Evolutionary conservation across 495 filamentous ascomycete species (phyloP).

Genomic region (Podospora fimiseda): DNA sequence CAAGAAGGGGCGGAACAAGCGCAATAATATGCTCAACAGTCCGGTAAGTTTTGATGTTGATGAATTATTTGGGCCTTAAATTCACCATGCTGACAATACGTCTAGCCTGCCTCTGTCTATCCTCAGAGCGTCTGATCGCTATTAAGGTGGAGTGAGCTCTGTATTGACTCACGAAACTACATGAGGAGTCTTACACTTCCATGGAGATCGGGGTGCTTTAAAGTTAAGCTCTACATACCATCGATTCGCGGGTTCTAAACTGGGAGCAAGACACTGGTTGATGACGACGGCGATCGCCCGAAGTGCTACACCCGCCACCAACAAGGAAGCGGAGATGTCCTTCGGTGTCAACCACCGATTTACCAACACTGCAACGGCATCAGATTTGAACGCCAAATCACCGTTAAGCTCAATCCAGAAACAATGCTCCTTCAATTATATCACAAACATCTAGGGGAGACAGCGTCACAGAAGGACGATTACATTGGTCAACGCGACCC

Average conservation of each 20-base stretch:
- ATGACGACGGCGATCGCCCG: not conserved
- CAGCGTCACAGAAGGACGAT: not conserved
- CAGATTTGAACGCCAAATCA: no score
- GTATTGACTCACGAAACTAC: not conserved
- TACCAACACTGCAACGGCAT: no score
- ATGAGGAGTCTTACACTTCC: not conserved
- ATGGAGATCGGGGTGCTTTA: not conserved
- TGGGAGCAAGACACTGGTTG: not conserved
- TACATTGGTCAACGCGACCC: not conserved
- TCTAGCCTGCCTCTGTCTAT: conserved; percentile 39
- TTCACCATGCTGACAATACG: conserved; percentile 13
- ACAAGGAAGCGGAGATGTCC: no score
- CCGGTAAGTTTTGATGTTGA: conserved; percentile 56
- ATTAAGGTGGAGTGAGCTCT: not conserved
- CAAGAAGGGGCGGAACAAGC: conserved; percentile 91
- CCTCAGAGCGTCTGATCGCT: conserved; percentile 46
- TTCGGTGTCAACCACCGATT: no score
- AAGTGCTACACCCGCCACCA: not conserved
- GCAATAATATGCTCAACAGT: conserved; percentile 85
- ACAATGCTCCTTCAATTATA: not conserved
- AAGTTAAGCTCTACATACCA: not conserved
- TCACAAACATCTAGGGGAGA: not conserved
- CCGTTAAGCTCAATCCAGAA: no score
- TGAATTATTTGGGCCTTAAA: not conserved
- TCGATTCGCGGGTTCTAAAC: conserved; percentile 9